A percentile compares a stretch with the other conserved stretches of the same genome.
Conservation (phyloP, 1,284 basidiomycete genomes). For the Exobasidium rhododendri region DNA sequence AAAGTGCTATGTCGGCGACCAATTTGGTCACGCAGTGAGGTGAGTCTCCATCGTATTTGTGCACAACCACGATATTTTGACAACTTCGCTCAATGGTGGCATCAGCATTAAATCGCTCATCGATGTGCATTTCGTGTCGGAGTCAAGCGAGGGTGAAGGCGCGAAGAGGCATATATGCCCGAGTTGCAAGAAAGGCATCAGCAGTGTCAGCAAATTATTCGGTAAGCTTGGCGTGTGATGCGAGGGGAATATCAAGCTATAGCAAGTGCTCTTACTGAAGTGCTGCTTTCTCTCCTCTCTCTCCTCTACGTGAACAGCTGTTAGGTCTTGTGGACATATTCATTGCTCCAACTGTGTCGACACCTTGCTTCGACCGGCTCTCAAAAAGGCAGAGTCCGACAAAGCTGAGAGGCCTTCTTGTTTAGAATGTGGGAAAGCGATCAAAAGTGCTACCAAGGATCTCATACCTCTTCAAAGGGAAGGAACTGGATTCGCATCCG, state of each 20-base stretch:
- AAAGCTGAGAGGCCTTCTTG: constrained; percentile 59
- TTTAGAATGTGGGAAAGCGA: constrained; percentile 70
- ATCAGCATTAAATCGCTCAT: constrained; percentile 70
- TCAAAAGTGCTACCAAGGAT: constrained; percentile 58
- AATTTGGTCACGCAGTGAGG: constrained; percentile 8
- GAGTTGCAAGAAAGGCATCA: constrained; percentile 73
- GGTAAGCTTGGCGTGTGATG: not conserved
- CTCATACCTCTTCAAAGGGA: constrained; percentile 21
- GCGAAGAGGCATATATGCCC: constrained; percentile 15
- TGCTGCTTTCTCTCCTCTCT: too few relatives aligned
- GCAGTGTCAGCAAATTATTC: constrained; percentile 9
- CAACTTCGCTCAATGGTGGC: not conserved
- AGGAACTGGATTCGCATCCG: constrained; percentile 23
- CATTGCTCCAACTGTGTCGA: constrained; percentile 81
- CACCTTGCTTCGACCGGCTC: constrained; percentile 68
- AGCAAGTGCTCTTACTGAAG: too few relatives aligned
- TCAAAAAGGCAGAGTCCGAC: constrained; percentile 10
- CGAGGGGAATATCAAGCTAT: too few relatives aligned
- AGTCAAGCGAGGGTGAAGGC: not conserved
- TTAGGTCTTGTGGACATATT: constrained; percentile 71
- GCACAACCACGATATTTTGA: too few relatives aligned
- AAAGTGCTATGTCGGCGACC: constrained; percentile 9
- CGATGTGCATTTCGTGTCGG: constrained; percentile 65
- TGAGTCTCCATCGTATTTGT: too few relatives aligned
- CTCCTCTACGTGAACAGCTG: not conserved